Evolutionary conservation across 2,329 filamentous ascomycete species (phyloP).

Genomic region (Sporothrix euskadiensis): DNA sequence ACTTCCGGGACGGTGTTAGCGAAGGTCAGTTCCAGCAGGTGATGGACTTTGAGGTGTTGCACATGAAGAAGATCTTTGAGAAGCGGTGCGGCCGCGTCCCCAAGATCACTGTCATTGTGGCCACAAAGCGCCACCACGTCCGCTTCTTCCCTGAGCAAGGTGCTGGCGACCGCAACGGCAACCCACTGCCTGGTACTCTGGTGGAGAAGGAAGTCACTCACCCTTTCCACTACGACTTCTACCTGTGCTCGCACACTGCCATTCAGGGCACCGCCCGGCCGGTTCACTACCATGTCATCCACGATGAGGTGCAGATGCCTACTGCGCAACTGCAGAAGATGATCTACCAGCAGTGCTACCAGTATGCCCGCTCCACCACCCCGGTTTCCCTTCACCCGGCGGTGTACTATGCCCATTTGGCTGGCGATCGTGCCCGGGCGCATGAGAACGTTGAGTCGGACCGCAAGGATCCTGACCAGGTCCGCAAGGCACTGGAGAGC

Average conservation of each 20-base stretch:
- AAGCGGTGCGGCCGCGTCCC: conserved; percentile 42
- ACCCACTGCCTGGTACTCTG: conserved; percentile 81
- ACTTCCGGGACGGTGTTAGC: conserved; percentile 89
- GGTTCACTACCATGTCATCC: conserved; percentile 85
- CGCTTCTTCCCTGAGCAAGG: conserved; percentile 75
- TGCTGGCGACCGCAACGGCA: conserved; percentile 69
- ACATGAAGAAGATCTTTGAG: conserved; percentile 64
- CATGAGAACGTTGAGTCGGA: conserved; percentile 62
- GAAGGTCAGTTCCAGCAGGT: conserved; percentile 84
- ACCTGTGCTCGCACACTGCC: conserved; percentile 62
- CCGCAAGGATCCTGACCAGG: conserved; percentile 47
- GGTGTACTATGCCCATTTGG: conserved; percentile 94
- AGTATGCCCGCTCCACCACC: conserved; percentile 88
- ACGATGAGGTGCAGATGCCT: conserved; percentile 72
- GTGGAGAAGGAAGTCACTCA: conserved; percentile 90
- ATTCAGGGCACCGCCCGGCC: conserved; percentile 94
- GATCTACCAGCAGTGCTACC: conserved; percentile 93
- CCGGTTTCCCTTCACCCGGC: conserved; percentile 87
- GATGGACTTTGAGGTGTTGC: conserved; percentile 71
- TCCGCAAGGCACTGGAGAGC: conserved; percentile 46
- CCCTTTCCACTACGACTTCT: conserved; percentile 89
- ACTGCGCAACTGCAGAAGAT: conserved; percentile 76
- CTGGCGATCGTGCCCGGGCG: conserved; percentile 73
- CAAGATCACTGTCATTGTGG: conserved; percentile 82
- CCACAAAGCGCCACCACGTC: conserved; percentile 91